These are phyloP conservation scores for Ophiostoma himal-ulmi DNA, from an alignment of 2,329 filamentous ascomycete species.

Conservation along the genomic window DNA sequence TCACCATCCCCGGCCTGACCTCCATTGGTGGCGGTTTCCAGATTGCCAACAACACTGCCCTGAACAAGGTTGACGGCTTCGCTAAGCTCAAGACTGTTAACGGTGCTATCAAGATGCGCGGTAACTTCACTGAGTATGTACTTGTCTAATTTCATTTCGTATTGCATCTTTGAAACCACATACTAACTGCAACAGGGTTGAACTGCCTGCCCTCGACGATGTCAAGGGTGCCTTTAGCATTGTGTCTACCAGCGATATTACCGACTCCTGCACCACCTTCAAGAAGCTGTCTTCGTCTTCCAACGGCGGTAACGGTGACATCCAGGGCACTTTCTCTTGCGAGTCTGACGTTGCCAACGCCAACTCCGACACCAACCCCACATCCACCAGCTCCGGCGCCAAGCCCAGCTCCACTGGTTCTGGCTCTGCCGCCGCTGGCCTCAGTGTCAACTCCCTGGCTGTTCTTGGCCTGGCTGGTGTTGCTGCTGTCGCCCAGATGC, in stretches of 20 bases:
- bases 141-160: background rate
- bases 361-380: slow-evolving; percentile 43
- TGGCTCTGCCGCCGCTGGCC: slow-evolving; percentile 41
- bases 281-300: slow-evolving; percentile 39
- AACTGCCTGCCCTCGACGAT: slow-evolving; percentile 59
- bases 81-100: slow-evolving; percentile 60
- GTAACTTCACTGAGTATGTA: slow-evolving; percentile 76
- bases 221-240: slow-evolving; percentile 69
- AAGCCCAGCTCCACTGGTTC: slow-evolving; percentile 31
- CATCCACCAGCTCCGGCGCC: slow-evolving; percentile 31
- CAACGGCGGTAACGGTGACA: slow-evolving; percentile 37
- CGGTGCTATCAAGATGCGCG: slow-evolving; percentile 79
- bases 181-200: slow-evolving; percentile 50
- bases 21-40: slow-evolving; percentile 72
- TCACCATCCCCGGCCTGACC: slow-evolving; percentile 65
- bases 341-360: slow-evolving; percentile 46
- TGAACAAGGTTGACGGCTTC: slow-evolving; percentile 62
- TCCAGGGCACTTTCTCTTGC: slow-evolving; percentile 49
- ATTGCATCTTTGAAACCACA: background rate
- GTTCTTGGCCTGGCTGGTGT: slow-evolving; percentile 40
- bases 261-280: slow-evolving; percentile 49
- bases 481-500: slow-evolving; percentile 43
- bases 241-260: slow-evolving; percentile 58
- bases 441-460: slow-evolving; percentile 43
- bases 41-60: slow-evolving; percentile 82